phyloP scores from a whole-genome alignment of 257 asterid species.

The Scutellaria galericulata region DNA sequence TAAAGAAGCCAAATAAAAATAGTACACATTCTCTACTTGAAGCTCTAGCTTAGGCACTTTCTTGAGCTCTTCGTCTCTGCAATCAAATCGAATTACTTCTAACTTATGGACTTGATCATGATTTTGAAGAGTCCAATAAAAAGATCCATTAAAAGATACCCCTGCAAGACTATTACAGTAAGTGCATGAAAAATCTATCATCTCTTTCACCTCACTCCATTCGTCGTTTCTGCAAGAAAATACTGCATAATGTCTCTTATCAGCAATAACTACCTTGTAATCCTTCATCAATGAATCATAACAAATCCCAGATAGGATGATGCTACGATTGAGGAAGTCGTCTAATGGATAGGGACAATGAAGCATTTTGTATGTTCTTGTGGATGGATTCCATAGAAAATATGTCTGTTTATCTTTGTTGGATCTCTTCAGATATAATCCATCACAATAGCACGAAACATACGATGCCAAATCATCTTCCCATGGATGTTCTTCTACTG shows the following conservation, averaged over 20 bases:
- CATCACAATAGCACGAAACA: no score
- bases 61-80: conserved; percentile 1
- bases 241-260: not conserved
- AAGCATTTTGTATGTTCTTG: no score
- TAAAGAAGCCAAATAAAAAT: not conserved
- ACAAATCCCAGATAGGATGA: not conserved
- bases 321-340: no score
- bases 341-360: no score
- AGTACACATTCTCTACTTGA: no score
- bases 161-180: not conserved
- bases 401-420: no score
- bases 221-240: not conserved
- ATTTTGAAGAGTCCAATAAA: not conserved
- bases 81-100: not conserved
- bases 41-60: not conserved
- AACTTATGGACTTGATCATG: not conserved
- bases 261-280: conserved; percentile 4
- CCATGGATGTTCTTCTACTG: no score
- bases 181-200: not conserved
- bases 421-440: no score
- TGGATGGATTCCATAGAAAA: no score
- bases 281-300: conserved; percentile 10
- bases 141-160: not conserved
- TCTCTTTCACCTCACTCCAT: conserved; percentile 3
- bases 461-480: no score